Evolutionary conservation across 2,329 filamentous ascomycete species (phyloP).

Genomic region (Colletotrichum tofieldiae): DNA sequence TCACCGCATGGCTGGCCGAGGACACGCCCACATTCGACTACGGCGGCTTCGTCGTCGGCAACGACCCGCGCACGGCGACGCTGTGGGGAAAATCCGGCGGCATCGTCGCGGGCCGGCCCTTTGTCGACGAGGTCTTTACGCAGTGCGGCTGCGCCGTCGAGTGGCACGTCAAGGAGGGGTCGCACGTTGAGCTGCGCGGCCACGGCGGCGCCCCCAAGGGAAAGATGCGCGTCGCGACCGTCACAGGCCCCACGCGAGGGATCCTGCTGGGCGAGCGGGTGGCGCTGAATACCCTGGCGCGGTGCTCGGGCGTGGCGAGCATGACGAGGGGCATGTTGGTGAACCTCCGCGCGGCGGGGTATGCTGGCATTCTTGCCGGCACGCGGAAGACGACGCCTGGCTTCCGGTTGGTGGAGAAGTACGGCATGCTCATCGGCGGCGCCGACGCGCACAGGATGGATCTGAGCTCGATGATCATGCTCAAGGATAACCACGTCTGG

Average conservation of each 20-base stretch:
- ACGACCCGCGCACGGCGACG: constrained; percentile 73
- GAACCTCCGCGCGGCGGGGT: constrained; percentile 77
- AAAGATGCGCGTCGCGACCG: constrained; percentile 81
- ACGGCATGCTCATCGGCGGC: constrained; percentile 95
- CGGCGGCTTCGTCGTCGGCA: constrained; percentile 95
- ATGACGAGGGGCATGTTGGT: constrained; percentile 71
- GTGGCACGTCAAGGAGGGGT: constrained; percentile 88
- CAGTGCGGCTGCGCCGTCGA: constrained; percentile 93
- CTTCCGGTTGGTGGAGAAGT: constrained; percentile 96
- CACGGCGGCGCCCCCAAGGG: constrained; percentile 59
- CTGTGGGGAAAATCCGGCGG: constrained; percentile 82
- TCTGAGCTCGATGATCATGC: constrained; percentile 95
- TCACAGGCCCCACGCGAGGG: constrained; percentile 84
- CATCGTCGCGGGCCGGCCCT: constrained; percentile 91
- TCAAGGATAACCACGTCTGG: constrained; percentile 99
- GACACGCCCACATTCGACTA: constrained; percentile 98
- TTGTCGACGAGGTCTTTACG: constrained; percentile 93
- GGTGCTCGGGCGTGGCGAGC: constrained; percentile 93
- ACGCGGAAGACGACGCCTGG: constrained; percentile 98
- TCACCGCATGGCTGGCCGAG: constrained; percentile 91
- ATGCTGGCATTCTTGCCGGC: constrained; percentile 88
- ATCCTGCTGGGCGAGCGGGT: constrained; percentile 94
- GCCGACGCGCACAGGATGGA: constrained; percentile 95
- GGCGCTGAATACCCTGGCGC: constrained; percentile 89
- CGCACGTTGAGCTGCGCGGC: constrained; percentile 69